Percentiles rank a stretch among this genome's conserved stretches.
Conservation (phyloP, 768 basidiomycete genomes). For the Hypholoma fasciculare region DNA sequence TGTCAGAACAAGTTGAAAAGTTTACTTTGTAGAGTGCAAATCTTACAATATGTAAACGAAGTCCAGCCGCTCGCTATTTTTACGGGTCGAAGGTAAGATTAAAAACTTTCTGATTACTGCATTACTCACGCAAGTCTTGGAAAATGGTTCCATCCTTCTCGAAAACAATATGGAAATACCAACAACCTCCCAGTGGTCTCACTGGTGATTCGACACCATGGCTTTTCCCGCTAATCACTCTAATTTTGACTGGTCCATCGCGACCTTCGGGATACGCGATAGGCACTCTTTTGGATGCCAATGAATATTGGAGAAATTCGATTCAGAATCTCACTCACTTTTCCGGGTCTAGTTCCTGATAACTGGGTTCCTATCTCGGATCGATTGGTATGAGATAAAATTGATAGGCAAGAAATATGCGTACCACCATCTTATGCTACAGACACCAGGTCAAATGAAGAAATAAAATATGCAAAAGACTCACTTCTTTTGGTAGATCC, state of each 20-base stretch:
- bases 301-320: background rate
- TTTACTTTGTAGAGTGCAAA: background rate
- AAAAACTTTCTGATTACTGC: background rate
- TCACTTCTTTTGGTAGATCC: conserved; percentile 71
- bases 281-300: conserved; percentile 51
- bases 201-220: conserved; percentile 88
- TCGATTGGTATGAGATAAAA: background rate
- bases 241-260: conserved; percentile 69
- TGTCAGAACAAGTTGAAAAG: background rate
- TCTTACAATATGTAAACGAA: conserved; percentile 78
- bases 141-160: conserved; percentile 64
- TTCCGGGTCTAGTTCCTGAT: conserved; percentile 75
- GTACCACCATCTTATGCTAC: conserved; percentile 6
- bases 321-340: conserved; percentile 34
- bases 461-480: conserved; percentile 5
- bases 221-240: conserved; percentile 88
- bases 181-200: conserved; percentile 88
- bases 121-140: conserved; percentile 74
- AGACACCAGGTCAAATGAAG: background rate
- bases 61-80: conserved; percentile 82
- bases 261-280: conserved; percentile 70
- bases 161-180: conserved; percentile 85
- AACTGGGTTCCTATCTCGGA: conserved; percentile 60
- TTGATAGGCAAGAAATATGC: background rate
- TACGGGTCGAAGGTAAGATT: background rate